Percentiles rank a stretch among this genome's conserved stretches.
phyloP scores from a whole-genome alignment of 2,329 filamentous ascomycete species.

The Allantophomopsis cytisporea region DNA sequence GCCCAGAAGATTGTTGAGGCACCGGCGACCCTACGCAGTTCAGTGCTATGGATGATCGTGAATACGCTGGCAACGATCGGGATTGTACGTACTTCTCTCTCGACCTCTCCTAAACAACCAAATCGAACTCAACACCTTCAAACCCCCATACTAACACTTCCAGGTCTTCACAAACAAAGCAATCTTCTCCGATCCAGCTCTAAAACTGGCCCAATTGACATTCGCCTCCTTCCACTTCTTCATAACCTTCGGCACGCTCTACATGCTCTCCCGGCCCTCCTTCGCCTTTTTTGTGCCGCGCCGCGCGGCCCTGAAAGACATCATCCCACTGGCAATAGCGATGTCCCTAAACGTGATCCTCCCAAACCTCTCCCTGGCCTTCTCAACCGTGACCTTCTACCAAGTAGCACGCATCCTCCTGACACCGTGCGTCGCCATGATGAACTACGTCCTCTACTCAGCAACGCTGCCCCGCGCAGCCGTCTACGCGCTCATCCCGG shows the following conservation, averaged over 20 bases:
- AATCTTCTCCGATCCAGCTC: conserved; percentile 49
- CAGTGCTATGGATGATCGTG: conserved; percentile 41
- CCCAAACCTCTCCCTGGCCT: conserved; percentile 53
- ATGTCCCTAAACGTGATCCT: conserved; percentile 60
- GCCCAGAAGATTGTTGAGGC: no score
- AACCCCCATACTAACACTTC: conserved; percentile 1
- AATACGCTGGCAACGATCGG: conserved; percentile 50
- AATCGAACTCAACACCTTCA: not conserved
- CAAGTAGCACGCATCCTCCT: conserved; percentile 55
- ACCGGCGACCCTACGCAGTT: conserved; percentile 9
- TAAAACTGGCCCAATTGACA: conserved; percentile 47
- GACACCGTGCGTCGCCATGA: conserved; percentile 48
- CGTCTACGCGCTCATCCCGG: conserved; percentile 36
- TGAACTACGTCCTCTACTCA: conserved; percentile 50
- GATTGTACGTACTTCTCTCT: conserved; percentile 32
- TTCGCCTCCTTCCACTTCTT: conserved; percentile 59
- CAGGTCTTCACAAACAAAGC: conserved; percentile 59
- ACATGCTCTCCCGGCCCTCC: conserved; percentile 39
- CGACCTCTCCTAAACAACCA: not conserved
- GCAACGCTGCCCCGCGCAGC: conserved; percentile 40
- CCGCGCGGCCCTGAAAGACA: conserved; percentile 36
- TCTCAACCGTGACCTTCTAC: conserved; percentile 56
- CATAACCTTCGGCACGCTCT: conserved; percentile 51
- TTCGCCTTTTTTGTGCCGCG: conserved; percentile 46
- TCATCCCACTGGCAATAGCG: conserved; percentile 49